phyloP scores from a whole-genome alignment of 176 grass and related monocot species.

The Lolium multiflorum region DNA sequence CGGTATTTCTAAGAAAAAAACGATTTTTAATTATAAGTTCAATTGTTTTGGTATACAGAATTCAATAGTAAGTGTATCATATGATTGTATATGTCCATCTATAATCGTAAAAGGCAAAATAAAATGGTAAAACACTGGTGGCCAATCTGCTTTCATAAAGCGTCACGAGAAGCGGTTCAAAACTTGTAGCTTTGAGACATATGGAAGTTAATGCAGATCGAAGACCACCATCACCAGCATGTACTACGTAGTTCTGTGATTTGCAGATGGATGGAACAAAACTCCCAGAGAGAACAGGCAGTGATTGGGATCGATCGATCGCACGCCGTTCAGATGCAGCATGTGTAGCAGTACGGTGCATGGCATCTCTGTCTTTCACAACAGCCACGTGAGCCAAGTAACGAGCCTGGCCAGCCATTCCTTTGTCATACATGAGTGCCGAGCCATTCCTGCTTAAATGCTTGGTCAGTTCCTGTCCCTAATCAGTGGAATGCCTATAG shows the following conservation, averaged over 20 bases:
- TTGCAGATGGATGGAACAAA: constrained; percentile 36
- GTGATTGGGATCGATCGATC: constrained; percentile 22
- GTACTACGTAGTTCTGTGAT: background rate
- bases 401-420: constrained; percentile 37
- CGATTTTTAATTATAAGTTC: background rate
- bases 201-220: background rate
- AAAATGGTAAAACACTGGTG: background rate
- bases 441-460: constrained; percentile 48
- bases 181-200: background rate
- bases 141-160: background rate
- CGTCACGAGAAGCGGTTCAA: background rate
- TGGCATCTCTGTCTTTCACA: constrained; percentile 46
- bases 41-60: background rate
- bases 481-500: background rate
- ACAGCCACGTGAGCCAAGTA: constrained; percentile 49
- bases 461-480: constrained; percentile 40
- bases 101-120: background rate
- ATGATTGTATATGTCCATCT: background rate
- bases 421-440: constrained; percentile 35
- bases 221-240: background rate
- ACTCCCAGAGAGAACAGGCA: constrained; percentile 38
- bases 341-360: background rate
- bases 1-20: background rate
- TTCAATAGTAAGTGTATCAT: background rate
- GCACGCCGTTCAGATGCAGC: constrained; percentile 12